Conservation (phyloP, 2,329 filamentous ascomycete species). For the Boeremia lycopersici region DNA sequence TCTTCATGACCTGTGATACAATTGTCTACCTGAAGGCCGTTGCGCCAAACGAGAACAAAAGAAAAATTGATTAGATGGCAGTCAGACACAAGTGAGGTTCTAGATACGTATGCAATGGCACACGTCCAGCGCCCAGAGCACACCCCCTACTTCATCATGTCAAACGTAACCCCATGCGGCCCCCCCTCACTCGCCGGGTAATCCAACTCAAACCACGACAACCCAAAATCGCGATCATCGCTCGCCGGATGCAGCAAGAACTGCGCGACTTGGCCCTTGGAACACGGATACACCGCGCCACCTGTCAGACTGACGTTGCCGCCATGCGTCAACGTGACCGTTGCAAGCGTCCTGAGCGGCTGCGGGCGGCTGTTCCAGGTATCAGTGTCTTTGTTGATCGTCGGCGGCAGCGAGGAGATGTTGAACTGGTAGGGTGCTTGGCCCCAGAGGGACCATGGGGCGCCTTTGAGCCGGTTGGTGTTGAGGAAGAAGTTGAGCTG, state of each 20-base stretch:
- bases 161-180: conserved; percentile 40
- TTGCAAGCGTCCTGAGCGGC: conserved; percentile 22
- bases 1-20: too few relatives aligned
- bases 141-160: conserved; percentile 26
- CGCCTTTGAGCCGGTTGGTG: conserved; percentile 20
- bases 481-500: conserved; percentile 35
- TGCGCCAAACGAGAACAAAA: too few relatives aligned
- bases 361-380: conserved; percentile 36
- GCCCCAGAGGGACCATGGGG: conserved; percentile 29
- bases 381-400: conserved; percentile 35
- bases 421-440: conserved; percentile 32
- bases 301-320: conserved; percentile 19
- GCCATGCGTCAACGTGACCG: conserved; percentile 21
- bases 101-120: too few relatives aligned
- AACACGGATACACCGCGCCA: conserved; percentile 28
- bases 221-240: conserved; percentile 20
- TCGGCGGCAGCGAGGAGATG: conserved; percentile 26
- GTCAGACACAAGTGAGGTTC: too few relatives aligned
- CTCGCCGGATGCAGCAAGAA: conserved; percentile 35
- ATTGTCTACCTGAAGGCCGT: too few relatives aligned
- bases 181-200: conserved; percentile 25
- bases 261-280: conserved; percentile 30
- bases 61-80: too few relatives aligned
- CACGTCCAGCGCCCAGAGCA: too few relatives aligned
- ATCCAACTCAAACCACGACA: conserved; percentile 41